Percentiles rank a stretch among this genome's conserved stretches.
phyloP scores from a whole-genome alignment of 2,329 filamentous ascomycete genomes.

The Scedosporium apiospermum region DNA sequence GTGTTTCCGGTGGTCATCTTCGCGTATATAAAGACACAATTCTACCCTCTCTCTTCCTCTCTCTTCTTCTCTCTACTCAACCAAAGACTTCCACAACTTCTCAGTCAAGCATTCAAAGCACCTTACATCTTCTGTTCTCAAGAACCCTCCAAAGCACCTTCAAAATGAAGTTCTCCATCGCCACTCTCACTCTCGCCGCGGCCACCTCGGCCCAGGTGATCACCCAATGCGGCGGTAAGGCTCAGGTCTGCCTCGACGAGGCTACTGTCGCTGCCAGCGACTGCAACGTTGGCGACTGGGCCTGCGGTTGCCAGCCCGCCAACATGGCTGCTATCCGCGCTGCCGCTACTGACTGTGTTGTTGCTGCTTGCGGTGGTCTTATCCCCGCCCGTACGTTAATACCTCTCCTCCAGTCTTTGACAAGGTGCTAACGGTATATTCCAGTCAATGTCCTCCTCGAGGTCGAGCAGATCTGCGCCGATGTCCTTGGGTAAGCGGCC shows the following conservation, averaged over 20 bases:
- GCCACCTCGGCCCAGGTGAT: slow-evolving; percentile 11
- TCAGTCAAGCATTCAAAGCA: not conserved
- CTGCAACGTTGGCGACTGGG: slow-evolving; percentile 12
- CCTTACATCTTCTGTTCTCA: slow-evolving; percentile 2
- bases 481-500: not conserved
- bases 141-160: not conserved
- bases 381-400: slow-evolving; percentile 12
- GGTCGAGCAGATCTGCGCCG: slow-evolving; percentile 1
- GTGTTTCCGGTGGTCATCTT: not conserved
- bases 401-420: not conserved
- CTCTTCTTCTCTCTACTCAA: not conserved
- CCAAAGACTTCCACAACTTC: not conserved
- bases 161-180: slow-evolving; percentile 9
- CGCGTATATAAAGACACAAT: not conserved
- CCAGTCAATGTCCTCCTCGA: slow-evolving; percentile 1
- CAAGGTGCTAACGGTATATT: not conserved
- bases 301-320: slow-evolving; percentile 12
- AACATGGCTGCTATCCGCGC: slow-evolving; percentile 12
- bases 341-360: slow-evolving; percentile 13
- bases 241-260: slow-evolving; percentile 11
- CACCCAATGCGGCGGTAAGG: slow-evolving; percentile 11
- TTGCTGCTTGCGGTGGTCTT: slow-evolving; percentile 13
- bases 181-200: slow-evolving; percentile 8
- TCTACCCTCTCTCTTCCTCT: not conserved
- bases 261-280: slow-evolving; percentile 10